Conservation (phyloP, 192 early-diverging fungal genomes). For the Glomus cerebriforme region DNA sequence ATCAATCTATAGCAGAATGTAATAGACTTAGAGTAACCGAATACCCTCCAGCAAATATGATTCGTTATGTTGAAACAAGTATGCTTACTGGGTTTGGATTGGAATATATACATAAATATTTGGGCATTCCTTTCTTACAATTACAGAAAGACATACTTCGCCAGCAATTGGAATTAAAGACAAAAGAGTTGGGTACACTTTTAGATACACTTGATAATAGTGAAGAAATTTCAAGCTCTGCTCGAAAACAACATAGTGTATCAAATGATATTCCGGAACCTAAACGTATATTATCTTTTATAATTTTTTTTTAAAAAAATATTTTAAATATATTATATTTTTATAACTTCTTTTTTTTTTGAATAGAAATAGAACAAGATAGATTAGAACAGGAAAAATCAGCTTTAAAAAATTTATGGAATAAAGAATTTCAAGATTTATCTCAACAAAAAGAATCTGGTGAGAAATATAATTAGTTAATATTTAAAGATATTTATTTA, state of each 20-base stretch:
- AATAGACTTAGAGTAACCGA: slow-evolving; percentile 6
- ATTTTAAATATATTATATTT: background rate
- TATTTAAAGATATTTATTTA: background rate
- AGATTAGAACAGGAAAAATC: background rate
- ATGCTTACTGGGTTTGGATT: slow-evolving; percentile 56
- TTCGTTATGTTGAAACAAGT: slow-evolving; percentile 56
- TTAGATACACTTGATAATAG: slow-evolving; percentile 43
- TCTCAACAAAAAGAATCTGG: background rate
- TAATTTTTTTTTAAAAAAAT: background rate
- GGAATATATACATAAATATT: slow-evolving; percentile 55
- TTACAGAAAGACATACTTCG: slow-evolving; percentile 55
- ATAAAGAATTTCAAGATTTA: slow-evolving; percentile 10
- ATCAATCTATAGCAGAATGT: slow-evolving; percentile 16
- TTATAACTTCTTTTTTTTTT: slow-evolving; percentile 13
- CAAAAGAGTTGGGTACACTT: slow-evolving; percentile 49
- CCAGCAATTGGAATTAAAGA: slow-evolving; percentile 58
- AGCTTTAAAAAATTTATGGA: slow-evolving; percentile 12
- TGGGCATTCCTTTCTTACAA: slow-evolving; percentile 60
- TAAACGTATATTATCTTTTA: background rate
- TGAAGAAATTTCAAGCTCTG: slow-evolving; percentile 34
- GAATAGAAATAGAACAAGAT: slow-evolving; percentile 25
- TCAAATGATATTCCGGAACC: background rate
- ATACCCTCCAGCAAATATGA: slow-evolving; percentile 44
- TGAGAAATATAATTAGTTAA: background rate
- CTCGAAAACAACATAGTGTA: slow-evolving; percentile 27